Conservation (phyloP, 306 rosid genomes). For the Alnus rubra region DNA sequence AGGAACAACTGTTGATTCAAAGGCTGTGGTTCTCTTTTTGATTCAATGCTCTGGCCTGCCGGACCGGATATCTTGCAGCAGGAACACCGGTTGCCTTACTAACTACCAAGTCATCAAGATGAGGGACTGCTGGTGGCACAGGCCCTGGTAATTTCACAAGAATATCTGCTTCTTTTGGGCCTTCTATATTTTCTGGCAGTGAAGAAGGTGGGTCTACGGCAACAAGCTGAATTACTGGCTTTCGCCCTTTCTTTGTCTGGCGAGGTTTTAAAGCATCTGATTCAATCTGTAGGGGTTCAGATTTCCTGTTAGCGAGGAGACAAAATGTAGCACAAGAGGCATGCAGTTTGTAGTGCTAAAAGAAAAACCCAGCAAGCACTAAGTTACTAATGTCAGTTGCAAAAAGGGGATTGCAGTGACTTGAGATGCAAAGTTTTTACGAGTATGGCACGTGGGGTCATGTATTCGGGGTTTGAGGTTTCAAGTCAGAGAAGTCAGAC, state of each 20-base stretch:
- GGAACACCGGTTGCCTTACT: slow-evolving; percentile 23
- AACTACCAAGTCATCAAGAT: slow-evolving; percentile 23
- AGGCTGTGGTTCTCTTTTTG: slow-evolving; percentile 20
- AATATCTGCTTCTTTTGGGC: slow-evolving; percentile 21
- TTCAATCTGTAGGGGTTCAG: slow-evolving; percentile 43
- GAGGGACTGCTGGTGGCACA: slow-evolving; percentile 16
- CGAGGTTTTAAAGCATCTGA: slow-evolving; percentile 41
- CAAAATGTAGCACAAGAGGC: not conserved
- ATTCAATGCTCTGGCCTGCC: slow-evolving; percentile 7
- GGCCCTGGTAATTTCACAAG: slow-evolving; percentile 20
- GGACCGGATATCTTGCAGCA: slow-evolving; percentile 20
- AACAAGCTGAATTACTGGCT: slow-evolving; percentile 50
- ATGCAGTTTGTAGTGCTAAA: not conserved
- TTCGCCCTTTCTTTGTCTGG: slow-evolving; percentile 43
- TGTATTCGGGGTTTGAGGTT: no score
- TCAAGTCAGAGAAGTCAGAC: no score
- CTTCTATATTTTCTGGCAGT: slow-evolving; percentile 35
- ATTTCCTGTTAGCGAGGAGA: slow-evolving; percentile 16
- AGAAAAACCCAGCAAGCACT: slow-evolving; percentile 6
- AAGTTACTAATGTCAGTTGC: not conserved
- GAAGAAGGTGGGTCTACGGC: slow-evolving; percentile 41
- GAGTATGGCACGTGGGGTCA: not conserved
- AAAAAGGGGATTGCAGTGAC: slow-evolving; percentile 6
- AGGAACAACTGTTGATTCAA: slow-evolving; percentile 7
- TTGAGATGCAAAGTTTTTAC: not conserved